phyloP scores from a whole-genome alignment of 2,329 filamentous ascomycete species.

The Monosporascus sp. region DNA sequence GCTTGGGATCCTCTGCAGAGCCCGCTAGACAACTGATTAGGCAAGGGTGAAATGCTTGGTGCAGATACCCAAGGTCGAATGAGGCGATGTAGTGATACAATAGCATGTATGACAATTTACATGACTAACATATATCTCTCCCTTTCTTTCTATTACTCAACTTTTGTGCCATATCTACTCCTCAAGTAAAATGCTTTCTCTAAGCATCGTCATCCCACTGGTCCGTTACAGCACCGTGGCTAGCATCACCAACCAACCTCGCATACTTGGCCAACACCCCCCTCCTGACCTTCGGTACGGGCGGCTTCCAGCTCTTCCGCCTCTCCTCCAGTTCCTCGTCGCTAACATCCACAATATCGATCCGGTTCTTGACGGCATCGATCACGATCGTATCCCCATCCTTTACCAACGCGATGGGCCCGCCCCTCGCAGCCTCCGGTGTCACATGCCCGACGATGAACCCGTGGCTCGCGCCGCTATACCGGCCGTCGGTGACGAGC shows the following conservation, averaged over 20 bases:
- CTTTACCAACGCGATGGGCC: conserved; percentile 76
- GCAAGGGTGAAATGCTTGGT: not conserved
- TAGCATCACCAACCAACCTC: conserved; percentile 80
- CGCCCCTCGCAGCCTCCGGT: conserved; percentile 83
- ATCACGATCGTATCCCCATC: conserved; percentile 84
- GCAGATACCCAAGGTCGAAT: too few relatives aligned
- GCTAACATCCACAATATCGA: conserved; percentile 58
- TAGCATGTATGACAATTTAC: too few relatives aligned
- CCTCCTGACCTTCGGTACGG: conserved; percentile 67
- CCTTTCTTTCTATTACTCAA: not conserved
- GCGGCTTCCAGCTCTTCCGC: conserved; percentile 63
- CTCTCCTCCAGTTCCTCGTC: conserved; percentile 65
- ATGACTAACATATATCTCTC: not conserved
- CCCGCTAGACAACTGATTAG: conserved; percentile 34
- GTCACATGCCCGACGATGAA: conserved; percentile 72
- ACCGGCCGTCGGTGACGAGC: conserved; percentile 86
- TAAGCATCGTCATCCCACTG: conserved; percentile 35
- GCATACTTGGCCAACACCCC: conserved; percentile 90
- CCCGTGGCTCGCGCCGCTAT: conserved; percentile 74
- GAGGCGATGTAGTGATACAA: too few relatives aligned
- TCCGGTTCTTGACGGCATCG: conserved; percentile 73
- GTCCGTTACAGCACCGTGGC: conserved; percentile 86
- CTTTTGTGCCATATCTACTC: not conserved
- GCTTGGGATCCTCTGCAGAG: conserved; percentile 52
- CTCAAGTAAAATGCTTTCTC: not conserved